Evolutionary conservation across 2,329 filamentous ascomycete genomes (phyloP).

Genomic region (Aspergillus sp.): DNA sequence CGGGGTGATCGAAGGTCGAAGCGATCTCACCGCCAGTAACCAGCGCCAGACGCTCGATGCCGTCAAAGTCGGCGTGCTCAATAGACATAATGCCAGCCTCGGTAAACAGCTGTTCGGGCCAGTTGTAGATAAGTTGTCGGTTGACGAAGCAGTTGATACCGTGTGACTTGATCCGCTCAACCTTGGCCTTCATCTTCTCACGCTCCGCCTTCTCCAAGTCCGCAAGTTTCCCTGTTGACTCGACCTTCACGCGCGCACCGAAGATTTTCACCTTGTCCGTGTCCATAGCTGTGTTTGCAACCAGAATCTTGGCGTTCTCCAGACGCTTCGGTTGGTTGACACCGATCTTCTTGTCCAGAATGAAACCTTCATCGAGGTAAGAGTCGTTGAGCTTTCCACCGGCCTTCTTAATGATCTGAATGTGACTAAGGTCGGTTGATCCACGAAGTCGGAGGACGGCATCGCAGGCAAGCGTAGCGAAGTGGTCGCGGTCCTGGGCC

Average conservation of each 20-base stretch:
- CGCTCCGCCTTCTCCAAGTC: constrained; percentile 97
- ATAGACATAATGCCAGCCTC: constrained; percentile 98
- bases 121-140: constrained; percentile 99
- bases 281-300: constrained; percentile 98
- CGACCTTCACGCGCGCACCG: constrained; percentile 93
- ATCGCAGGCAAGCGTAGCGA: constrained; percentile 84
- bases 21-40: constrained; percentile 97
- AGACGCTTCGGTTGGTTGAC: constrained; percentile 97
- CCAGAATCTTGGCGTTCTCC: constrained; percentile 96
- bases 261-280: constrained; percentile 99
- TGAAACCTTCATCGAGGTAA: constrained; percentile 97
- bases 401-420: constrained; percentile 99
- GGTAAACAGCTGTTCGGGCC: constrained; percentile 97
- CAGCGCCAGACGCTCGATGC: constrained; percentile 89
- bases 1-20: constrained; percentile 96
- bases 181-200: constrained; percentile 99
- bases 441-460: constrained; percentile 87
- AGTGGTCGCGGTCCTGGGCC: constrained; percentile 89
- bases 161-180: constrained; percentile 97
- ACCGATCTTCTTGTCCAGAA: constrained; percentile 97
- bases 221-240: constrained; percentile 93
- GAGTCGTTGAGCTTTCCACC: constrained; percentile 97
- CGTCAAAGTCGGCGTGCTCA: constrained; percentile 98
- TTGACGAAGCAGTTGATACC: constrained; percentile 99
- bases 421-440: constrained; percentile 92